Conservation (phyloP, 129 eudicot genomes). For the Ambrosia artemisiifolia region DNA sequence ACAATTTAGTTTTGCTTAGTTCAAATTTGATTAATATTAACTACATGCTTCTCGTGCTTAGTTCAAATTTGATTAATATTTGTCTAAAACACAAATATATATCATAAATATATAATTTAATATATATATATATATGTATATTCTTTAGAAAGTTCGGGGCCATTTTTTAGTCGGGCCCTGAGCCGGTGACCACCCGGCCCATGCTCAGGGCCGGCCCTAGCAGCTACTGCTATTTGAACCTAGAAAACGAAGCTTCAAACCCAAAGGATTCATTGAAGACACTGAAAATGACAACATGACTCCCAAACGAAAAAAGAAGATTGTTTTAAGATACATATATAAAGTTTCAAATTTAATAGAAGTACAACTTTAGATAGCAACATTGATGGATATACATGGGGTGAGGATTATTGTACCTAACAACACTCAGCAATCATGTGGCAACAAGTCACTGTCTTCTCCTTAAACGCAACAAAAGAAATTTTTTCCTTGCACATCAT, state of each 20-base stretch:
- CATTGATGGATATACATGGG: background rate
- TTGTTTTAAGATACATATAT: background rate
- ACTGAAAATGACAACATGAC: background rate
- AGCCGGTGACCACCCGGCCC: no score
- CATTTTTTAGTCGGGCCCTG: no score
- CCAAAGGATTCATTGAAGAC: background rate
- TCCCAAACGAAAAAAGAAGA: background rate
- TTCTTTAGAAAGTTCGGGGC: no score
- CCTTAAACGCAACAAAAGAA: constrained; percentile 1
- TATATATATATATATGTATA: no score
- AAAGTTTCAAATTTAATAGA: background rate
- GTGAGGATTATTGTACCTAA: background rate
- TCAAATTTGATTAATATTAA: no score
- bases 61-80: no score
- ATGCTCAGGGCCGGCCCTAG: no score
- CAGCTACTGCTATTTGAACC: background rate
- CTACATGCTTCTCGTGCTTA: no score
- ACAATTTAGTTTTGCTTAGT: no score
- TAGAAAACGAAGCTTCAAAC: background rate
- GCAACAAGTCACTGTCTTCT: constrained; percentile 15
- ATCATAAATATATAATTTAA: no score
- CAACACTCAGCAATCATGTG: constrained; percentile 2
- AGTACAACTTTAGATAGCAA: background rate
- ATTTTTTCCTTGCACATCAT: background rate
- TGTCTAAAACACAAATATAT: no score